phyloP scores from a whole-genome alignment of 2,329 filamentous ascomycete species.

The Aspergillus tamarii region DNA sequence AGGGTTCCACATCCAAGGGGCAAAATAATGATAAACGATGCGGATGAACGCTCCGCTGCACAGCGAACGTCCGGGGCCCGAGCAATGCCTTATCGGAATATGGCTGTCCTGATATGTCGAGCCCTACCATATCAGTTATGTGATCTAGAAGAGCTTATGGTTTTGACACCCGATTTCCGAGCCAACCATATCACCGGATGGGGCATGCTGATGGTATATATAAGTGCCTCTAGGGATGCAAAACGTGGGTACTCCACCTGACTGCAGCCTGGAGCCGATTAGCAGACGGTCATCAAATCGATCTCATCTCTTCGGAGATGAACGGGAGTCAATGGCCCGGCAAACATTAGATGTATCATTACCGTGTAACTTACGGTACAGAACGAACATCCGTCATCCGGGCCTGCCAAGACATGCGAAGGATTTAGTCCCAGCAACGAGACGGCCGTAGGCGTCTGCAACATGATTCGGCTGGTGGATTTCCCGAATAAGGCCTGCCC shows the following conservation, averaged over 20 bases:
- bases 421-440: background rate
- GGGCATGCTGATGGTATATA: background rate
- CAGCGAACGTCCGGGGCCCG: slow-evolving; percentile 2
- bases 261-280: background rate
- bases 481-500: background rate
- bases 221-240: background rate
- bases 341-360: background rate
- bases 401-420: background rate
- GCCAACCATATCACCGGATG: background rate
- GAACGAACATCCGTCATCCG: slow-evolving; percentile 17
- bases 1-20: slow-evolving; percentile 1
- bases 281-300: background rate
- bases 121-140: background rate
- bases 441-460: no score
- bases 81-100: background rate
- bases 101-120: background rate
- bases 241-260: background rate
- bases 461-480: background rate
- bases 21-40: background rate
- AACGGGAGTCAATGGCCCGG: background rate
- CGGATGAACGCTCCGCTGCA: background rate
- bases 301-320: background rate
- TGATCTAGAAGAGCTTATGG: background rate
- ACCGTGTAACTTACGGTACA: background rate
- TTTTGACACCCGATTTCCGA: slow-evolving; percentile 2